These are phyloP conservation scores for Suillus spraguei DNA, from an alignment of 768 basidiomycete species.

Conservation along the genomic window DNA sequence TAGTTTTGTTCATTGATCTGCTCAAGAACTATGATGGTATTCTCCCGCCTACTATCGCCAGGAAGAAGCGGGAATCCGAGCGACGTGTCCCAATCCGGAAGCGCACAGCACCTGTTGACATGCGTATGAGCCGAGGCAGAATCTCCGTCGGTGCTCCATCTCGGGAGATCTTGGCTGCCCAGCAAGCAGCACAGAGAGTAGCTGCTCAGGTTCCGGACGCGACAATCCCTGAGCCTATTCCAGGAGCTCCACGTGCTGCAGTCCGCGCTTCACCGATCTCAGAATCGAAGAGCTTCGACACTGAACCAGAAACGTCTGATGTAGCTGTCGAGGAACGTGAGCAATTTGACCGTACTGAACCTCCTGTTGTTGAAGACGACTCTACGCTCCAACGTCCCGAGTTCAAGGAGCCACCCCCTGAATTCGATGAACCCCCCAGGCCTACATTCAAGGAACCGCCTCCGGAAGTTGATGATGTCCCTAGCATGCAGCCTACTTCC, in stretches of 20 bases:
- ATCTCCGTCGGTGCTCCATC: slow-evolving; percentile 74
- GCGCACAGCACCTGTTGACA: slow-evolving; percentile 85
- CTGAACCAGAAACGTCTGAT: slow-evolving; percentile 22
- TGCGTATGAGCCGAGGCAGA: slow-evolving; percentile 80
- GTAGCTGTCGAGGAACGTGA: slow-evolving; percentile 7
- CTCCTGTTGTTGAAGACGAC: slow-evolving; percentile 19
- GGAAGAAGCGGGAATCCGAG: slow-evolving; percentile 87
- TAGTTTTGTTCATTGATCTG: slow-evolving; percentile 86
- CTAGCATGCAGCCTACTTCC: slow-evolving; percentile 18
- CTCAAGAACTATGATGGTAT: slow-evolving; percentile 73
- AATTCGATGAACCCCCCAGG: slow-evolving; percentile 34
- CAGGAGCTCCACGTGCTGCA: slow-evolving; percentile 17
- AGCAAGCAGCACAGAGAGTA: slow-evolving; percentile 62
- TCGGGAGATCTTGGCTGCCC: slow-evolving; percentile 70
- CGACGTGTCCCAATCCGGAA: slow-evolving; percentile 83
- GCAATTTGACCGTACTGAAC: slow-evolving; percentile 35
- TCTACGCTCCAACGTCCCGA: slow-evolving; percentile 38
- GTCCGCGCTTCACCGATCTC: slow-evolving; percentile 25
- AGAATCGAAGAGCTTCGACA: slow-evolving; percentile 18
- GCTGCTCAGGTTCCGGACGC: slow-evolving; percentile 34
- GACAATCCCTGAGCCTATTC: slow-evolving; percentile 17
- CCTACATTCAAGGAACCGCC: slow-evolving; percentile 67
- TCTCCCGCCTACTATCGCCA: slow-evolving; percentile 79
- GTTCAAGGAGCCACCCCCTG: slow-evolving; percentile 66
- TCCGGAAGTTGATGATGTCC: slow-evolving; percentile 54